These are phyloP conservation scores for Pleurotus eryngii DNA, from an alignment of 768 basidiomycete species.

Conservation along the genomic window DNA sequence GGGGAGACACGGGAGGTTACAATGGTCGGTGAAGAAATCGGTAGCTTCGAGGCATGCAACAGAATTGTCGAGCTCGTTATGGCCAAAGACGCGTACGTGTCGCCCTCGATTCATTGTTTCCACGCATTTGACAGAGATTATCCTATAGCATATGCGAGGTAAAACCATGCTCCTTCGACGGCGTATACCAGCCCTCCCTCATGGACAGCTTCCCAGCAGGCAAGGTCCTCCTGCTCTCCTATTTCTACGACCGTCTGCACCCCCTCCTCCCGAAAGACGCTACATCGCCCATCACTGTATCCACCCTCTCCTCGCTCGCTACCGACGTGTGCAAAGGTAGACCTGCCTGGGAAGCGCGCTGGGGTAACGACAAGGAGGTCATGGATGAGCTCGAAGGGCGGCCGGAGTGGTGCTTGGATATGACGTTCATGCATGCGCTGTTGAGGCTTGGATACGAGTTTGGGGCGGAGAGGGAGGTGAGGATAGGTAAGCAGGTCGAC, in stretches of 20 bases:
- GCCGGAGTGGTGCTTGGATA: constrained; percentile 93
- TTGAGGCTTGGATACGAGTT: constrained; percentile 91
- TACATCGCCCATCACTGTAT: constrained; percentile 38
- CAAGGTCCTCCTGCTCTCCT: constrained; percentile 87
- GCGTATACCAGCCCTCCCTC: constrained; percentile 94
- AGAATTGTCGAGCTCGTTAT: constrained; percentile 82
- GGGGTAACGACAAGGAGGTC: constrained; percentile 30
- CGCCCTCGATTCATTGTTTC: background rate
- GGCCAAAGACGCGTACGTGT: constrained; percentile 88
- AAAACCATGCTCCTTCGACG: constrained; percentile 95
- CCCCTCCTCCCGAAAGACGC: constrained; percentile 55
- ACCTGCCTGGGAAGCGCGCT: constrained; percentile 52
- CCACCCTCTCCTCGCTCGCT: constrained; percentile 63
- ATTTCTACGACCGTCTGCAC: constrained; percentile 93
- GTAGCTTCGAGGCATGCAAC: constrained; percentile 83
- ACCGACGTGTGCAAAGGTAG: constrained; percentile 71
- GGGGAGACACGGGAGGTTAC: constrained; percentile 56
- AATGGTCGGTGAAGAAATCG: constrained; percentile 83
- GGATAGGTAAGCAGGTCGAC: constrained; percentile 81
- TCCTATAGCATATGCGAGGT: constrained; percentile 70
- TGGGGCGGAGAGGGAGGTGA: constrained; percentile 58
- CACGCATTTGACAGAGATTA: background rate
- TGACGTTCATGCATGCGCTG: constrained; percentile 93
- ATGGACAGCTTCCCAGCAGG: constrained; percentile 85
- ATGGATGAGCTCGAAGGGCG: constrained; percentile 70